Base-by-base conservation (phyloP, 2,329 filamentous ascomycete genomes). In the Lachnellula willkommii region DNA sequence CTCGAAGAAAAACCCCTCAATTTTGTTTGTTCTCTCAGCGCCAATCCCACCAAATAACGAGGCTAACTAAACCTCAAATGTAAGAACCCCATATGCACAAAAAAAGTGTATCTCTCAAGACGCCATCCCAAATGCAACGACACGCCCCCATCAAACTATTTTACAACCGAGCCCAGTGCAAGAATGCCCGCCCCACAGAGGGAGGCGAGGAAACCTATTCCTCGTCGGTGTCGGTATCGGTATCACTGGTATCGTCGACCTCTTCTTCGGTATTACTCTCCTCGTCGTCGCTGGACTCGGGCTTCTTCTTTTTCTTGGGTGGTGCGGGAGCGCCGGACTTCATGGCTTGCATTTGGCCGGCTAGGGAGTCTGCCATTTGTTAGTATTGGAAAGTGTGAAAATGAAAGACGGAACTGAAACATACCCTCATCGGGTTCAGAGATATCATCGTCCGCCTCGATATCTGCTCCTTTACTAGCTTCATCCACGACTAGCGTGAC, bases 371-470 rank as follows among this genome's bases (percentile, higher is more conserved):
- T 95, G 52, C 32, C 32, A 46, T 51, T 52, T 22, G 54, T 66
- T 56, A 66, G 62, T 57, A 55, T 58, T 52, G 42, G 42, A 42
- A 14, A 14, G n/a, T 54, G 37, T 28, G 47, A 4, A 14, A 28
- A 28, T 35, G 9, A 36, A n/a, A n/a, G 17, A 20, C 28, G 36
- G 26, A 43, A 15, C 50, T 40, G 35, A 48, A 47, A 78, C 86
- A 78, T 80, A 96, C 94, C 94, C 79, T 99, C 94, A 61, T 97
- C 94, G 37, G 95, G 94, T 72, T 99, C 94, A 70, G 90, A 95
- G 63, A 99, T 99, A 57, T 99, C 94, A 66, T 96, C 94, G 64
- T 96, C 91, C 48, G 85, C 88, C 52, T 83, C 82, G 69, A 95
- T 85, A 63, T 87, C 82, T 20, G 83, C 87, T 5, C 90, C 92